Conservation (phyloP, 768 basidiomycete species). For the Paxillus rubicundulus region DNA sequence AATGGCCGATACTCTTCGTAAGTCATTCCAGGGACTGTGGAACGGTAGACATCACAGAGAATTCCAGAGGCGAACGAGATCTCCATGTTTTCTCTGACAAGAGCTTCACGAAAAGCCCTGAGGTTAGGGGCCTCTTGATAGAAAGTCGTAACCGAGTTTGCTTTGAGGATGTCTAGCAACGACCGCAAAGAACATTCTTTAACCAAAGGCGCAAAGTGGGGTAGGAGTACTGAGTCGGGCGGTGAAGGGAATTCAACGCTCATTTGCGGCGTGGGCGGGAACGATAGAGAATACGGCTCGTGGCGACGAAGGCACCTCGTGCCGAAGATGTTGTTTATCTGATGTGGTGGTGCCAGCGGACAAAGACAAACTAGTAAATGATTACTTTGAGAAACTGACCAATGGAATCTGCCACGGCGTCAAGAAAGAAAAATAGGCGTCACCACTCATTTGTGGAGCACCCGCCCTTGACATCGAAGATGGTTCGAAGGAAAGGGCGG, state of each 20-base stretch:
- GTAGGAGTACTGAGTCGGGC: not conserved
- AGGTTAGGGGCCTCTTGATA: not conserved
- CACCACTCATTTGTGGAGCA: too few relatives aligned
- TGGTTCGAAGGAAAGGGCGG: too few relatives aligned
- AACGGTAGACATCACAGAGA: conserved; percentile 8
- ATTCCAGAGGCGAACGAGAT: not conserved
- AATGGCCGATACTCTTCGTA: conserved; percentile 17
- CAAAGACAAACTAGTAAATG: too few relatives aligned
- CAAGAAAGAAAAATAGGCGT: too few relatives aligned
- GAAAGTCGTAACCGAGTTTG: not conserved
- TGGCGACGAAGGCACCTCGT: too few relatives aligned
- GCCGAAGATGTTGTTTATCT: too few relatives aligned
- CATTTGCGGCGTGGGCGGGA: not conserved
- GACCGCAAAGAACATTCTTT: not conserved
- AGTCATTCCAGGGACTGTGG: conserved; percentile 11
- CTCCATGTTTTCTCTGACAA: not conserved
- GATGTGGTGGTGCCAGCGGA: too few relatives aligned
- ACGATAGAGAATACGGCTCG: too few relatives aligned
- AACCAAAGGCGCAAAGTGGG: not conserved
- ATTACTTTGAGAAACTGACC: too few relatives aligned
- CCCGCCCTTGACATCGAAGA: too few relatives aligned
- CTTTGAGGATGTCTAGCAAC: not conserved
- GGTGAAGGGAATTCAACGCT: not conserved
- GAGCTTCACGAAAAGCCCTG: not conserved
- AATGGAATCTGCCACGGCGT: too few relatives aligned